Percentiles rank a stretch among this genome's conserved stretches.
Evolutionary conservation across 306 rosid species (phyloP).

Genomic region (Luffa acutangula): DNA sequence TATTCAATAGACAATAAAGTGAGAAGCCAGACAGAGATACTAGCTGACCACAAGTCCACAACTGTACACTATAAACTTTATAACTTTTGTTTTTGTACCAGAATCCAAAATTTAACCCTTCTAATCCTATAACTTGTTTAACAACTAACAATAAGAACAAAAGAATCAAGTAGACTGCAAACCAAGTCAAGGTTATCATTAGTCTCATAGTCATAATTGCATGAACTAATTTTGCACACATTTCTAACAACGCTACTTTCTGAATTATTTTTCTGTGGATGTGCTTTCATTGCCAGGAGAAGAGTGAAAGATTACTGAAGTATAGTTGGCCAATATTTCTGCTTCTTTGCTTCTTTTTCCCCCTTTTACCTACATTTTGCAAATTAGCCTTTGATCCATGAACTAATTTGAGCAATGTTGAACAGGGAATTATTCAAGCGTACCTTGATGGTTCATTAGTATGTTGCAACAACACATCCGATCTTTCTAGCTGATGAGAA

Average conservation of each 20-base stretch:
- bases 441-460: neutral
- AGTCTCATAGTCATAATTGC: neutral
- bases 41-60: neutral
- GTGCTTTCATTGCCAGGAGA: neutral
- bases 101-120: neutral
- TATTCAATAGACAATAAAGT: conserved; percentile 6
- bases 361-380: neutral
- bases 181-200: neutral
- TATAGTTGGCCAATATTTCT: neutral
- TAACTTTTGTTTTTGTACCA: neutral
- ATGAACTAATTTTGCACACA: neutral
- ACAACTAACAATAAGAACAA: neutral
- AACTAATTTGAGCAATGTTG: neutral
- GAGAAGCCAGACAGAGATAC: neutral
- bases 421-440: neutral
- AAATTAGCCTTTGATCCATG: neutral
- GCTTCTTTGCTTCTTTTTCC: neutral
- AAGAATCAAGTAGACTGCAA: neutral
- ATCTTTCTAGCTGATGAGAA: conserved; percentile 39
- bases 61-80: neutral
- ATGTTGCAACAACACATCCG: neutral
- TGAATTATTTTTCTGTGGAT: neutral
- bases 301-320: neutral
- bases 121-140: neutral
- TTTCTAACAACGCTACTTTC: neutral